These are phyloP conservation scores for Auricularia sp. DNA, from an alignment of 768 basidiomycete genomes.

Conservation along the genomic window DNA sequence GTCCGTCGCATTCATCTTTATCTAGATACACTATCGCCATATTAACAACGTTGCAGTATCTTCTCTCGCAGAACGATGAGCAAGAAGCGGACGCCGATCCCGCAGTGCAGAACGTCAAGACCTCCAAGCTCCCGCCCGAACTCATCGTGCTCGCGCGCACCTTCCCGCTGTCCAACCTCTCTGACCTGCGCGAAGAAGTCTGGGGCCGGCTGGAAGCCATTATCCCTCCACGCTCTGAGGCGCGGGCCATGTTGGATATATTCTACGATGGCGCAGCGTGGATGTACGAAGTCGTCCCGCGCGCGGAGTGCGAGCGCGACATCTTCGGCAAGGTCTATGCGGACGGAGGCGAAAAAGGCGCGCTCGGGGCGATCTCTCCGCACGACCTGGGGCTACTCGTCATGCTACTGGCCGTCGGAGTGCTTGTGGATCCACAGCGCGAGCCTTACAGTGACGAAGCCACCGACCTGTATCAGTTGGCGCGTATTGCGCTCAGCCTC, in stretches of 20 bases:
- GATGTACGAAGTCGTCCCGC: not conserved
- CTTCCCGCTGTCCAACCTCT: not conserved
- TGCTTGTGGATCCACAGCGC: not conserved
- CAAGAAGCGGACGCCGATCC: not conserved
- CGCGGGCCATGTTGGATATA: not conserved
- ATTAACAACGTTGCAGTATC: not conserved
- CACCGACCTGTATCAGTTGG: not conserved
- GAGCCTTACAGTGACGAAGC: not conserved
- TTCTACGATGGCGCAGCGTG: not conserved
- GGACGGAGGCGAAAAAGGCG: not conserved
- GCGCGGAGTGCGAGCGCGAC: not conserved
- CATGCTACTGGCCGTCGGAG: not conserved
- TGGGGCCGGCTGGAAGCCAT: slow-evolving; percentile 18
- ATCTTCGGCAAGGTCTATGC: not conserved
- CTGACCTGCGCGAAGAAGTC: slow-evolving; percentile 16
- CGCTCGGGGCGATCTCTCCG: not conserved
- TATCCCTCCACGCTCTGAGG: not conserved
- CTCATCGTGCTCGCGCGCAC: not conserved
- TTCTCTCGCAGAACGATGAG: not conserved
- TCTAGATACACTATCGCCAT: not conserved
- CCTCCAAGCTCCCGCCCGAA: not conserved
- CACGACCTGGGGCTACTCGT: not conserved
- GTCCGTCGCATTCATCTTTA: not conserved
- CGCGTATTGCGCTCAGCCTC: not conserved
- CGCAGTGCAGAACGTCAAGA: not conserved